A percentile compares a stretch with the other conserved stretches of the same genome.
These are phyloP conservation scores for Laetiporus sulphureus DNA, from an alignment of 1,284 basidiomycete genomes.

Conservation along the genomic window DNA sequence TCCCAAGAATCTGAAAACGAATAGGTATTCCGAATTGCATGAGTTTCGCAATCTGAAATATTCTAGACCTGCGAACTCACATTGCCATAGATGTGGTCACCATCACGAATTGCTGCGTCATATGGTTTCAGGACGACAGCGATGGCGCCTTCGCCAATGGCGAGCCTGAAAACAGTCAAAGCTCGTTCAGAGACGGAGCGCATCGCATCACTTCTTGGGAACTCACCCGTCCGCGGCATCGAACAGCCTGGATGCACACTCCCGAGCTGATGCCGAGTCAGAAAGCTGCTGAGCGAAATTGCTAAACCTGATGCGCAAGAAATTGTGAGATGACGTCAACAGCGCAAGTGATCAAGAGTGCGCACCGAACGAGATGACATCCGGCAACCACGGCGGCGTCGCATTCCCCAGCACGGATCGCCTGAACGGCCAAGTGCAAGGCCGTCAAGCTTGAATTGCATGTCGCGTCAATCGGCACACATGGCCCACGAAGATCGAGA, in stretches of 20 bases:
- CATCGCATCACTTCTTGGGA: neutral
- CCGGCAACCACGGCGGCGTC: conserved; percentile 42
- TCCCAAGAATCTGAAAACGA: neutral
- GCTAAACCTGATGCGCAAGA: too few species aligned
- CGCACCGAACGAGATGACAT: too few species aligned
- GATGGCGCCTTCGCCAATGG: conserved; percentile 18
- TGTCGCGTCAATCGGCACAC: conserved; percentile 41
- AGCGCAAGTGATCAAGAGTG: too few species aligned
- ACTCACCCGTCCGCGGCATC: conserved; percentile 1
- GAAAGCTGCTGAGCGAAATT: too few species aligned
- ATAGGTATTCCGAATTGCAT: too few species aligned
- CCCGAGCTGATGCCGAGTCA: too few species aligned
- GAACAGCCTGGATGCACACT: too few species aligned
- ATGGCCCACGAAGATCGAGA: conserved; percentile 41
- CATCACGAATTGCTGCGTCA: conserved; percentile 19
- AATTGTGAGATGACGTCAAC: too few species aligned
- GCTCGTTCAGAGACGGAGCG: conserved; percentile 17
- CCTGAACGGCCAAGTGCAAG: conserved; percentile 40
- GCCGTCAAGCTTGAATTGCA: conserved; percentile 41
- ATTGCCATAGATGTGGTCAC: conserved; percentile 22
- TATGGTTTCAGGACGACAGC: conserved; percentile 21
- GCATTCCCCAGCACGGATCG: conserved; percentile 37
- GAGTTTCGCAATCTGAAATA: neutral
- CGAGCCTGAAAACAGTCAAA: conserved; percentile 14
- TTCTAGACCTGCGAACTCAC: neutral